phyloP scores from a whole-genome alignment of 345 rosid species.

The Erucastrum elatum region DNA sequence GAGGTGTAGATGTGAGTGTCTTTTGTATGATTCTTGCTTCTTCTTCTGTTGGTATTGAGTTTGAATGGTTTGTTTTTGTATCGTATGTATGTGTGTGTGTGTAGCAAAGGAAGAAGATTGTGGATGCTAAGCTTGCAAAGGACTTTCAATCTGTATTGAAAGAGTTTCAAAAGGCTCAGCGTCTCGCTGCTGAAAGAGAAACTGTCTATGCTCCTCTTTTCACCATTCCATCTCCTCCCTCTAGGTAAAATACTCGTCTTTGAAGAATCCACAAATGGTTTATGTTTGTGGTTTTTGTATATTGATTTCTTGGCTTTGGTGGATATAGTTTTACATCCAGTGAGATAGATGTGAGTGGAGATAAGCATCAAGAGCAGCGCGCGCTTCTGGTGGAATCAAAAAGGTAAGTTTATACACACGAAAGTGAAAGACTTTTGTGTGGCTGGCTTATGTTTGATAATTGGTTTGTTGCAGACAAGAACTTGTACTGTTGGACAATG shows the following conservation, averaged over 20 bases:
- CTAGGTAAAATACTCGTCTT: slow-evolving; percentile 47
- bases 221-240: slow-evolving; percentile 63
- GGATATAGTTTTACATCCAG: slow-evolving; percentile 25
- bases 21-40: neutral
- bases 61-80: slow-evolving; percentile 15
- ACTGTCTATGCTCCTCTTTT: slow-evolving; percentile 84
- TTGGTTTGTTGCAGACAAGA: slow-evolving; percentile 64
- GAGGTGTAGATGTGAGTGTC: slow-evolving; percentile 62
- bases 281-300: neutral
- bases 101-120: slow-evolving; percentile 84
- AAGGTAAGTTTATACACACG: slow-evolving; percentile 47
- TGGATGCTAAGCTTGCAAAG: slow-evolving; percentile 96
- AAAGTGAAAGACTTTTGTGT: neutral
- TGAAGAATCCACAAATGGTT: neutral
- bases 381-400: slow-evolving; percentile 79
- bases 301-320: slow-evolving; percentile 2
- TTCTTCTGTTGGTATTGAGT: neutral
- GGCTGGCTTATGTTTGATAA: neutral
- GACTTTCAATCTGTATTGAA: slow-evolving; percentile 91
- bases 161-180: slow-evolving; percentile 98
- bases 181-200: slow-evolving; percentile 98
- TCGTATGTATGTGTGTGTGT: neutral
- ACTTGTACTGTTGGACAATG: slow-evolving; percentile 78
- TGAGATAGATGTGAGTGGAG: slow-evolving; percentile 54
- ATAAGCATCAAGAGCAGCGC: slow-evolving; percentile 61